phyloP scores from a whole-genome alignment of 2,329 filamentous ascomycete genomes.

The Xylaria sp. region DNA sequence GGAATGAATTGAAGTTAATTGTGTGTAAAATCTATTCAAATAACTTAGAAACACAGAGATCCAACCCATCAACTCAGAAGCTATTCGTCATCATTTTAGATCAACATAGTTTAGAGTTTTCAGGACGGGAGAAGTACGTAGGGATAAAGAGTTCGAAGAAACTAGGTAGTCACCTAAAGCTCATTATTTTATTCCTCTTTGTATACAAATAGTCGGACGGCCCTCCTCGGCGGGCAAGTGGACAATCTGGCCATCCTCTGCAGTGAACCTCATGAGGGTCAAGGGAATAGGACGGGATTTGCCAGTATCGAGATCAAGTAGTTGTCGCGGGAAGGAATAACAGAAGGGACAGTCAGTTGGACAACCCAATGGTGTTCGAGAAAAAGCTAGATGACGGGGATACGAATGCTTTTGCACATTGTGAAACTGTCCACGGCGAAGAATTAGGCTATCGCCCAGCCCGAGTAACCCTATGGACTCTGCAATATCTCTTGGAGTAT shows the following conservation, averaged over 20 bases:
- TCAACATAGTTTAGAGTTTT: too few relatives aligned
- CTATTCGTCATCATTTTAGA: not conserved
- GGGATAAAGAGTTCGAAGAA: not conserved
- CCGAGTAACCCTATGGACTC: not conserved
- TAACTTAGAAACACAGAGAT: not conserved
- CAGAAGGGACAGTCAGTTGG: not conserved
- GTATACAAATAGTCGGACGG: too few relatives aligned
- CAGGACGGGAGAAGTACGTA: not conserved
- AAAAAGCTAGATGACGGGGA: not conserved
- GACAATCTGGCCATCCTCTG: not conserved
- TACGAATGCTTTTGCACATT: not conserved
- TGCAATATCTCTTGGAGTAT: conserved; percentile 13
- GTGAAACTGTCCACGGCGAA: not conserved
- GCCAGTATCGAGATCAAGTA: not conserved
- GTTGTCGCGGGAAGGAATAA: not conserved
- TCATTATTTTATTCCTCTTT: too few relatives aligned
- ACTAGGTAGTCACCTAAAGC: not conserved
- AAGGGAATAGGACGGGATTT: not conserved
- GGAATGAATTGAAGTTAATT: not conserved
- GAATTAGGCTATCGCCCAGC: not conserved
- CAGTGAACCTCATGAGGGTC: not conserved
- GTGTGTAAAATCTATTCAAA: not conserved
- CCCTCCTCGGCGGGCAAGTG: not conserved
- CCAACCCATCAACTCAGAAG: too few relatives aligned
- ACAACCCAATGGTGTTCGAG: not conserved